Conservation (phyloP, 306 rosid species). For the Dalbergia cultrata region DNA sequence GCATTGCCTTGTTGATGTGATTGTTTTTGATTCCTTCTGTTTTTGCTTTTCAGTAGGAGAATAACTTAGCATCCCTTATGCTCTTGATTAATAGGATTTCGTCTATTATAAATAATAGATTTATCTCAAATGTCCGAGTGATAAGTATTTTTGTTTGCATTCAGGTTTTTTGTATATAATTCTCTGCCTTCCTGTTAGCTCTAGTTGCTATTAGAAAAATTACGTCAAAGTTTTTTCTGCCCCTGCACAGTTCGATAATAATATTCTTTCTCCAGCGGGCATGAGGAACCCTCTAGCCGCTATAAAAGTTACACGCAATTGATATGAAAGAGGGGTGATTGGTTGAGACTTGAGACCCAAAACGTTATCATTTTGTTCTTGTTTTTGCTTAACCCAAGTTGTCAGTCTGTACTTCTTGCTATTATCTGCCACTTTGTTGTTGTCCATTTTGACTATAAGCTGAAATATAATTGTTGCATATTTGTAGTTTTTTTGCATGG, state of each 20-base stretch:
- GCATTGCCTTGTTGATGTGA: constrained; percentile 25
- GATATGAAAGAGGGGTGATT: constrained; percentile 1
- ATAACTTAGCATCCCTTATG: constrained; percentile 10
- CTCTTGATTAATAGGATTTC: constrained; percentile 8
- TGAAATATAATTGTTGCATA: constrained; percentile 27
- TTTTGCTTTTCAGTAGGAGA: constrained; percentile 8
- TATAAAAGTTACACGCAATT: neutral
- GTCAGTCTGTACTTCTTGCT: constrained; percentile 7
- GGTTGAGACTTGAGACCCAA: constrained; percentile 31
- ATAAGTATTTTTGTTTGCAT: constrained; percentile 3
- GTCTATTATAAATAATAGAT: neutral
- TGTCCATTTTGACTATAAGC: constrained; percentile 27
- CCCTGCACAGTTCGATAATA: neutral
- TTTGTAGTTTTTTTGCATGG: neutral
- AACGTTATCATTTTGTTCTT: neutral
- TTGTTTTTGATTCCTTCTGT: neutral
- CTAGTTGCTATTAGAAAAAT: constrained; percentile 1
- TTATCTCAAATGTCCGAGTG: neutral
- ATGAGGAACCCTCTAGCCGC: neutral
- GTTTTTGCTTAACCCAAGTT: constrained; percentile 4
- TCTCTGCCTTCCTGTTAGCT: neutral
- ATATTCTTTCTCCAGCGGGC: constrained; percentile 15
- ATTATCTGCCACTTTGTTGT: constrained; percentile 20
- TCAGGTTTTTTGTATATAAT: neutral
- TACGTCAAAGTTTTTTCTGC: neutral